Percentiles rank a stretch among this genome's conserved stretches.
phyloP scores from a whole-genome alignment of 768 basidiomycete genomes.

The Boletellus sp. region DNA sequence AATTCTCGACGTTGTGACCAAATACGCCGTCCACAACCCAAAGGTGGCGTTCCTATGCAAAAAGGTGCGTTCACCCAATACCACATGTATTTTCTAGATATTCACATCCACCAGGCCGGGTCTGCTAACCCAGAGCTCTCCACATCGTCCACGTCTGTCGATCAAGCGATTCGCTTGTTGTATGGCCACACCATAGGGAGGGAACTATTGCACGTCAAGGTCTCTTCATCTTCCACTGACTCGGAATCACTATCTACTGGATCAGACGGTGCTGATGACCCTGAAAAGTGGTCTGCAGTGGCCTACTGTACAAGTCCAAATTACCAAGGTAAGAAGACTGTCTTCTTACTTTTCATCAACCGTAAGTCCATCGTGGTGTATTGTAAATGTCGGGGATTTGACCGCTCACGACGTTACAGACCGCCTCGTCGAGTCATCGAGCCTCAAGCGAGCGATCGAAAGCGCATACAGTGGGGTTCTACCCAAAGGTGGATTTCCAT shows the following conservation, averaged over 20 bases:
- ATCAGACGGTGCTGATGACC: conserved; percentile 24
- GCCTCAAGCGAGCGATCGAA: conserved; percentile 86
- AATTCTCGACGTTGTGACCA: conserved; percentile 87
- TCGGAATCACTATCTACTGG: conserved; percentile 19
- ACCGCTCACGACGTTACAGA: conserved; percentile 43
- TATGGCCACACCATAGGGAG: conserved; percentile 81
- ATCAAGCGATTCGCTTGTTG: conserved; percentile 70
- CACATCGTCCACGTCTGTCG: conserved; percentile 63
- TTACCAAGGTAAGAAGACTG: conserved; percentile 82
- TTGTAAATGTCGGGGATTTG: neutral
- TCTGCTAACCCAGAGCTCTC: conserved; percentile 75
- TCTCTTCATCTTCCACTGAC: conserved; percentile 33
- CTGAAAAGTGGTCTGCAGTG: conserved; percentile 66
- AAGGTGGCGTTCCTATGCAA: conserved; percentile 86
- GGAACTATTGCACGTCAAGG: conserved; percentile 55
- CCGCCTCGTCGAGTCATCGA: conserved; percentile 83
- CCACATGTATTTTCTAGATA: neutral
- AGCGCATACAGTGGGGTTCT: conserved; percentile 78
- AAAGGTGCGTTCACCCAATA: conserved; percentile 52
- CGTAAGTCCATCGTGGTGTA: conserved; percentile 46
- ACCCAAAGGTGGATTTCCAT: conserved; percentile 86
- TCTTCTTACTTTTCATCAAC: conserved; percentile 91
- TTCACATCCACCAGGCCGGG: conserved; percentile 50
- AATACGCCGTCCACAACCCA: conserved; percentile 93
- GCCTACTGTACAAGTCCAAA: conserved; percentile 83